These are phyloP conservation scores for Colletotrichum graminicola DNA, from an alignment of 2,329 filamentous ascomycete genomes.

Conservation along the genomic window DNA sequence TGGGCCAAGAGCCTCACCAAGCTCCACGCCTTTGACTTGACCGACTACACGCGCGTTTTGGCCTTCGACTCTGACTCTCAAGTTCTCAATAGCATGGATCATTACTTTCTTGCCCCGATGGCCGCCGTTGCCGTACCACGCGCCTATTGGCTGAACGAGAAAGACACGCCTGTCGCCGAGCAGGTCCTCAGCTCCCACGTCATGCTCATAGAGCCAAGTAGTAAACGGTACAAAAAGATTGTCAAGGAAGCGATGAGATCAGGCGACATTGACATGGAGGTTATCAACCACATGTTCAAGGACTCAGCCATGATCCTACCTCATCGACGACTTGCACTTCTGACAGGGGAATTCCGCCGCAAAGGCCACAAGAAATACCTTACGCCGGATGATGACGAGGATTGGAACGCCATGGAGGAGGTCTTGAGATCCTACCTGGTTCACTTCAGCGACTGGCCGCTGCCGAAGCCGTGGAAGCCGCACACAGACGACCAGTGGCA, in stretches of 20 bases:
- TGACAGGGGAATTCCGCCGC: slow-evolving; percentile 72
- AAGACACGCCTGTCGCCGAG: slow-evolving; percentile 58
- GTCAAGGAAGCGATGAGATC: slow-evolving; percentile 55
- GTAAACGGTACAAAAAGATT: slow-evolving; percentile 47
- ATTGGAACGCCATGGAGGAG: slow-evolving; percentile 67
- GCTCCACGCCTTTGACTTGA: slow-evolving; percentile 76
- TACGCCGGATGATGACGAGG: slow-evolving; percentile 61
- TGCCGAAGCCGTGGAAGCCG: slow-evolving; percentile 69
- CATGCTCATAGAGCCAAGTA: slow-evolving; percentile 66
- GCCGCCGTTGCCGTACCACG: slow-evolving; percentile 75
- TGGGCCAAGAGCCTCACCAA: slow-evolving; percentile 77
- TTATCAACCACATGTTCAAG: slow-evolving; percentile 72
- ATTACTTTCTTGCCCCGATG: slow-evolving; percentile 75
- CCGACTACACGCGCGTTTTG: slow-evolving; percentile 63
- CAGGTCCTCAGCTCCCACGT: slow-evolving; percentile 64
- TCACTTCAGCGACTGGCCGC: slow-evolving; percentile 79
- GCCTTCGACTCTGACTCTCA: slow-evolving; percentile 74
- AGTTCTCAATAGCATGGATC: slow-evolving; percentile 74
- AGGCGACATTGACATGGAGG: slow-evolving; percentile 73
- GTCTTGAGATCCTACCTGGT: slow-evolving; percentile 73
- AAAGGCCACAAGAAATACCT: slow-evolving; percentile 61
- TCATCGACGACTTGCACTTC: slow-evolving; percentile 71
- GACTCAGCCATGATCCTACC: slow-evolving; percentile 71
- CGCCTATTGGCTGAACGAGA: slow-evolving; percentile 74
- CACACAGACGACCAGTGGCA: slow-evolving; percentile 26